phyloP scores from a whole-genome alignment of 1,139 yeast species.

The Sugiyamaella japonica region DNA sequence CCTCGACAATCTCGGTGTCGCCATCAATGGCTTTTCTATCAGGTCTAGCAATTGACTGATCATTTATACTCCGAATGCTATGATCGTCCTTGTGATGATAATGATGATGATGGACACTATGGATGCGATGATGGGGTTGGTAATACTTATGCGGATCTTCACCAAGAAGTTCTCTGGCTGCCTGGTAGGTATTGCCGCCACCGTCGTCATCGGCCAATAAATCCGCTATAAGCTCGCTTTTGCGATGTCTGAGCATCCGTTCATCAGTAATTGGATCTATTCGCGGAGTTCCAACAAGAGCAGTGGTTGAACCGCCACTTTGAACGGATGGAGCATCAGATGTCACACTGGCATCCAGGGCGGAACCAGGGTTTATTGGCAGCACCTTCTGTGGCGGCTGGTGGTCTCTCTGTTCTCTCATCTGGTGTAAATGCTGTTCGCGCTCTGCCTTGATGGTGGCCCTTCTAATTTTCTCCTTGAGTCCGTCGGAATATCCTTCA shows the following conservation, averaged over 20 bases:
- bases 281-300: slow-evolving; percentile 9
- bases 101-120: slow-evolving; percentile 10
- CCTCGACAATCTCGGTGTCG: slow-evolving; percentile 6
- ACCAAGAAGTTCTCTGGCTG: slow-evolving; percentile 20
- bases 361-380: slow-evolving; percentile 1
- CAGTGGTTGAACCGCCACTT: slow-evolving; percentile 13
- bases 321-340: slow-evolving; percentile 9
- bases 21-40: slow-evolving; percentile 8
- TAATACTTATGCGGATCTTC: slow-evolving; percentile 7
- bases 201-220: slow-evolving; percentile 22
- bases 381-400: neutral
- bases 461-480: slow-evolving; percentile 43
- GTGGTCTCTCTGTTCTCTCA: neutral
- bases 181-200: slow-evolving; percentile 20
- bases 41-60: neutral
- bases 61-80: slow-evolving; percentile 5
- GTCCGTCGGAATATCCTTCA: slow-evolving; percentile 73
- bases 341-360: neutral
- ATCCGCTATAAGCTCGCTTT: slow-evolving; percentile 25
- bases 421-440: slow-evolving; percentile 5
- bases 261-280: slow-evolving; percentile 2
- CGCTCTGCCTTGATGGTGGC: slow-evolving; percentile 22
- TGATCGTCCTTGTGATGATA: slow-evolving; percentile 3
- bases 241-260: slow-evolving; percentile 22
- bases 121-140: slow-evolving; percentile 2